Base-by-base conservation (phyloP, 2,329 filamentous ascomycete species). In the Botryosphaeria dothidea region DNA sequence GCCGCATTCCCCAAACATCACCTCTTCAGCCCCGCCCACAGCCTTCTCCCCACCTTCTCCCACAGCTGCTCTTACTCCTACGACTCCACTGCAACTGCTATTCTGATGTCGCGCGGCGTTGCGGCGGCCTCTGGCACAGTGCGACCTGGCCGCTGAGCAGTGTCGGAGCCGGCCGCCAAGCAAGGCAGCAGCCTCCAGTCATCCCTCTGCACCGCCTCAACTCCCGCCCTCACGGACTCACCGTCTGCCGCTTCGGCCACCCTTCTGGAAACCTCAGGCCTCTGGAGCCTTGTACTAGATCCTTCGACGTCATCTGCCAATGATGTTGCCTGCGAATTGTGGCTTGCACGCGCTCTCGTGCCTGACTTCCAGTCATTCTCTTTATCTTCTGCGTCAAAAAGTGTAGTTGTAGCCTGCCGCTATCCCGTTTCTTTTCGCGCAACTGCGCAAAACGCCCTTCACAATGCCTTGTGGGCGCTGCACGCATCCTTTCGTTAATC, bases 111-210 rank as follows among this genome's bases (percentile, higher is more conserved):
- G 17, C 56, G n/a, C 25, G 31, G 9, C 56, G 41, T 7, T 3
- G 9, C 52, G 21, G n/a, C 41, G n/a, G 5, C 27, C 36, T 27
- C 56, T 7, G 8, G 56, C 41, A 31, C 56, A 46, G 41, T 29
- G 41, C 25, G 25, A 17, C 13, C 15, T n/a, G 17, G 56, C 29
- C 56, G 41, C 38, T 23, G 56, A 46, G 25, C 56, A 31, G 56
- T 41, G 38, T 4, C 56, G 56, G 56, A 36, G 7, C 38, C 11
- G 11, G 38, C 56, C 56, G 56, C 38, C 56, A 31, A 45, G n/a
- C 56, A 45, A 60, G 56, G 56, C 56, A 60, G 56, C 56, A 60
- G 43, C n/a, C 17, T 17, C n/a, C 38, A 46, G 56, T 46, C 56
- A 60, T 46, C 56, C n/a, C 29, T 43, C 31, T 60, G 56, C 56